Conservation (phyloP, 2,329 filamentous ascomycete species). For the Paecilomyces sp. region DNA sequence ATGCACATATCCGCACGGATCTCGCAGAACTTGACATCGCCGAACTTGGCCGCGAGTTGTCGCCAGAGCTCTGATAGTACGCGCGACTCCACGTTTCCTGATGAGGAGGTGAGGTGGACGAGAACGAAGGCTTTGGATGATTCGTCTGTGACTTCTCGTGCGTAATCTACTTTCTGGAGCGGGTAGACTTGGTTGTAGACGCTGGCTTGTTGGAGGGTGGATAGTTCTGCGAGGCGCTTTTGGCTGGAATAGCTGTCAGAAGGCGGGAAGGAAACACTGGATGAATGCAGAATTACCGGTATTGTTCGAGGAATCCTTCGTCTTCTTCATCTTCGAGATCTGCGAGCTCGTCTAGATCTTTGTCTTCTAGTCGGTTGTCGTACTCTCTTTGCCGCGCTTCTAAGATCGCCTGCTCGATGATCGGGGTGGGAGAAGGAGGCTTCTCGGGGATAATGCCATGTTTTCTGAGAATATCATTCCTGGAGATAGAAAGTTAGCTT, state of each 20-base stretch:
- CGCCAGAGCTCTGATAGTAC: constrained; percentile 81
- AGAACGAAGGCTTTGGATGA: constrained; percentile 62
- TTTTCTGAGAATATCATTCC: constrained; percentile 97
- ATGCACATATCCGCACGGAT: constrained; percentile 90
- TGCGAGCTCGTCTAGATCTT: constrained; percentile 87
- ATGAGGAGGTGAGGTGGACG: constrained; percentile 73
- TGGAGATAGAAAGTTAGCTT: constrained; percentile 33
- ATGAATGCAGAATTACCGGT: constrained; percentile 46
- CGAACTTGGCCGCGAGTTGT: constrained; percentile 74
- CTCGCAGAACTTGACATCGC: constrained; percentile 96
- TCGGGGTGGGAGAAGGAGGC: constrained; percentile 85
- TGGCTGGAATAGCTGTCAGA: constrained; percentile 39
- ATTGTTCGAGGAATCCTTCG: constrained; percentile 80
- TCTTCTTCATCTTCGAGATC: constrained; percentile 95
- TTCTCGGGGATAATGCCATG: constrained; percentile 98
- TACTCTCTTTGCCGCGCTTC: constrained; percentile 78
- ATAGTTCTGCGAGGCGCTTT: constrained; percentile 79
- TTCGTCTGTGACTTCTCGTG: constrained; percentile 83
- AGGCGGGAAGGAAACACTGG: not conserved
- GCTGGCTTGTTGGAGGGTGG: constrained; percentile 65
- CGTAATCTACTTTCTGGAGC: constrained; percentile 89
- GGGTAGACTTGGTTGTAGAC: constrained; percentile 88
- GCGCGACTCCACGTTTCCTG: constrained; percentile 77
- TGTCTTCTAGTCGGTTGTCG: constrained; percentile 88
- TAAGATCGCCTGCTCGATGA: constrained; percentile 88